Evolutionary conservation across 805 yeast genomes (phyloP).

Genomic region (Ogataea glucozyma): DNA sequence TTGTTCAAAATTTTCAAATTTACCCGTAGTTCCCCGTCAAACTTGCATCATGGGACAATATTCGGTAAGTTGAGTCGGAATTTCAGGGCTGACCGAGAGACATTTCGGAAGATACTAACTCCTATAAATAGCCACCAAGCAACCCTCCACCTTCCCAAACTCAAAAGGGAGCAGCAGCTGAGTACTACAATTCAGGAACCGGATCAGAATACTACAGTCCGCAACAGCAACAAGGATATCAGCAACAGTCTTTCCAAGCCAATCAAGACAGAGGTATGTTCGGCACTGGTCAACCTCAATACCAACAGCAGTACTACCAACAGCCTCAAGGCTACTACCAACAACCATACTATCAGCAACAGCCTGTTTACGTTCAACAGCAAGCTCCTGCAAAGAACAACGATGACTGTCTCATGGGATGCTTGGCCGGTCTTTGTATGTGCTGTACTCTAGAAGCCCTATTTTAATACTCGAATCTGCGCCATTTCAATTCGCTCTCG

Average conservation of each 20-base stretch:
- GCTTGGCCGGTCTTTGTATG: constrained; percentile 55
- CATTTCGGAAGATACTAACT: too few species aligned
- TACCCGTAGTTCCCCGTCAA: not conserved
- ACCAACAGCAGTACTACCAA: constrained; percentile 33
- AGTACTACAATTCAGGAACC: constrained; percentile 15
- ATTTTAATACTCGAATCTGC: too few species aligned
- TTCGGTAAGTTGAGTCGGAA: constrained; percentile 9
- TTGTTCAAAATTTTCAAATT: too few species aligned
- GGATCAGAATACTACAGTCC: constrained; percentile 7
- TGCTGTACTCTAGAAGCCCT: constrained; percentile 56
- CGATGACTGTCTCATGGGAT: constrained; percentile 49
- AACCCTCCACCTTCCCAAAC: constrained; percentile 10
- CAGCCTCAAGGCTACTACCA: constrained; percentile 25
- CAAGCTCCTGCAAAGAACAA: constrained; percentile 41
- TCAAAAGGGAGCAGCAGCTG: constrained; percentile 16
- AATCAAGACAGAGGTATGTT: constrained; percentile 17
- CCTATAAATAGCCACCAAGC: constrained; percentile 16
- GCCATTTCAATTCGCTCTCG: too few species aligned
- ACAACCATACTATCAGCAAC: constrained; percentile 40
- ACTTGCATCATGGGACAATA: constrained; percentile 5
- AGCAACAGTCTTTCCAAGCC: constrained; percentile 8
- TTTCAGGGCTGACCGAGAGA: too few species aligned
- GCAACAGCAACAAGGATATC: constrained; percentile 8
- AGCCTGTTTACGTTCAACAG: constrained; percentile 40
- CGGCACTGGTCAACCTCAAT: constrained; percentile 12